phyloP scores from a whole-genome alignment of 148 eudicot genomes.

The Heliamphora exappendiculata region DNA sequence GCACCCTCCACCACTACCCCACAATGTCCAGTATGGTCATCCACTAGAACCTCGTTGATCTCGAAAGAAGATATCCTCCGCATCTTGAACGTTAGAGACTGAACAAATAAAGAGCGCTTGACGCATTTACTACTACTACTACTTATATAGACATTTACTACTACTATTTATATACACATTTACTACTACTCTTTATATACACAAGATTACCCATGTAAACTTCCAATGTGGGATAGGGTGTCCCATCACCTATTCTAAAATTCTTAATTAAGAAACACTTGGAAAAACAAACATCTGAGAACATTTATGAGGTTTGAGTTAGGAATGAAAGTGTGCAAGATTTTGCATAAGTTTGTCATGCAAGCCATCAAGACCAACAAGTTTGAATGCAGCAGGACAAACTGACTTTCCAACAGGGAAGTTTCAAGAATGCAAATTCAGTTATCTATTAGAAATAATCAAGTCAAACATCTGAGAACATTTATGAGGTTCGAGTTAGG shows the following conservation, averaged over 20 bases:
- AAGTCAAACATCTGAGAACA: not conserved
- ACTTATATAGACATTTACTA: too few species aligned
- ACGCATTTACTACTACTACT: too few species aligned
- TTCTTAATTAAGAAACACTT: not conserved
- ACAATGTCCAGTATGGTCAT: too few species aligned
- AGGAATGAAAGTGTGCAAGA: not conserved
- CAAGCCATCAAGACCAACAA: not conserved
- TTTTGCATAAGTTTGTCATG: not conserved
- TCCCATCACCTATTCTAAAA: not conserved
- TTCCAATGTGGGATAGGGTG: too few species aligned
- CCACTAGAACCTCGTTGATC: too few species aligned
- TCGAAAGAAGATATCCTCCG: too few species aligned
- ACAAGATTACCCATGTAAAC: too few species aligned
- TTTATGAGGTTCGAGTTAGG: not conserved
- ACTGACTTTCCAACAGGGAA: not conserved
- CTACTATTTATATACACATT: too few species aligned
- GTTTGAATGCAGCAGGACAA: not conserved
- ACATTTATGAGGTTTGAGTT: not conserved
- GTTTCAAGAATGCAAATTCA: not conserved
- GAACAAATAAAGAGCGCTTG: too few species aligned
- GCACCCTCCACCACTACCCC: too few species aligned
- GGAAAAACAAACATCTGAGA: not conserved
- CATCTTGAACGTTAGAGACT: too few species aligned
- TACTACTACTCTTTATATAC: too few species aligned
- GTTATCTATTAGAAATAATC: not conserved